Evolutionary conservation across 225 moss, liverwort and hornwort genomes (phyloP), one percentile per base, ranked within the genome.

Genomic region (Pseudoscleropodium purum): DNA sequence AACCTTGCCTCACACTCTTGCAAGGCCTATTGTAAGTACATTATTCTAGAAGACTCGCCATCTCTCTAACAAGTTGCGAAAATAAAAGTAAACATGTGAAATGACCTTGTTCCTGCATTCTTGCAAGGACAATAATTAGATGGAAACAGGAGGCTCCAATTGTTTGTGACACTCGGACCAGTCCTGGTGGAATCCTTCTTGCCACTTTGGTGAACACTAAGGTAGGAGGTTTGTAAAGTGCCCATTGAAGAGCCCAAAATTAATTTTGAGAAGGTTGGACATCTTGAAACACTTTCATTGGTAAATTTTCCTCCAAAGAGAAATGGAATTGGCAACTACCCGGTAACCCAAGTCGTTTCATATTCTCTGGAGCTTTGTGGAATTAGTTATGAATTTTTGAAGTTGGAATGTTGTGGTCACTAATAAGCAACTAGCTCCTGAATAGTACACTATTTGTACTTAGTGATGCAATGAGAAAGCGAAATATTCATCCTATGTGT

Each of bases 261-360:
- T 73, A 45, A 16, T 45, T 73, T 29, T 10, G 10, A 18, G 3
- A 17, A 45, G 18, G 6, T 9, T 17, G 4, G 5, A 9, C 3
- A 2, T 41, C 26, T 23, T 37, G 12, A 37, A 68, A 37, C 37
- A 7, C 24, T n/a, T n/a, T n/a, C n/a, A n/a, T n/a, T 0, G 8
- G 1, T 5, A 73, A 43, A 17, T 5, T 16, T 45, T 16, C 5
- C 29, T 74, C 6, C 2, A 17, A 74, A 29, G 74, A 18, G 2
- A 74, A 10, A 45, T 45, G 10, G 29, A 74, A 75, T 47, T 75
- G 11, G 18, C 75, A 30, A 0, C 7, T 18, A n/a, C n/a, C n/a
- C n/a, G n/a, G n/a, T n/a, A 75, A 4, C 0, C 0, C 18, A 45
- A 70, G 14, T 70, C 0, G 4, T 39, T 70, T 70, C 24, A 25